A percentile compares a stretch with the other conserved stretches of the same genome.
Evolutionary conservation across 192 early-diverging fungal species (phyloP).

Genomic region (Coemansia sp.): DNA sequence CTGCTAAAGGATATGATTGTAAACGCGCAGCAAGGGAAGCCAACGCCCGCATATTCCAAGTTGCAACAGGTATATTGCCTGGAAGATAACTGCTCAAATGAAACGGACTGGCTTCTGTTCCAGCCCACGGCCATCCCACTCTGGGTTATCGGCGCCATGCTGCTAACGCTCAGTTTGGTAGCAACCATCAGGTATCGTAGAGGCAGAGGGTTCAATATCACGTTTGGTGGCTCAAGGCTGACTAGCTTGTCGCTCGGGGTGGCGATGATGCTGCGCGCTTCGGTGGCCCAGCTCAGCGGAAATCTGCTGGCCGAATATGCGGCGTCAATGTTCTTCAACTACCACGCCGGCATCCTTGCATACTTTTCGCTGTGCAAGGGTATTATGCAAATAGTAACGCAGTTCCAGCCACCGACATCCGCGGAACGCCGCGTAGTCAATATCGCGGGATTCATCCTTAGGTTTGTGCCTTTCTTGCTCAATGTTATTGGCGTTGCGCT

Average conservation of each 20-base stretch:
- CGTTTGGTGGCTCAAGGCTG: constrained; percentile 15
- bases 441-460: neutral
- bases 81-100: neutral
- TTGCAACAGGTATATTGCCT: constrained; percentile 12
- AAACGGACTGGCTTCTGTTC: constrained; percentile 26
- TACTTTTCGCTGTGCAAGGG: constrained; percentile 8
- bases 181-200: constrained; percentile 5
- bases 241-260: constrained; percentile 23
- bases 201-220: neutral
- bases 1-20: neutral
- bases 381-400: constrained; percentile 8
- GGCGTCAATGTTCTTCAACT: constrained; percentile 33
- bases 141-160: constrained; percentile 12
- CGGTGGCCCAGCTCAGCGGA: neutral
- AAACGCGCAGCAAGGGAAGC: neutral
- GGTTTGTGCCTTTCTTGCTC: neutral
- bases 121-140: constrained; percentile 18
- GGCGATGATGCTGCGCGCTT: constrained; percentile 22
- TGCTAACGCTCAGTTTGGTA: constrained; percentile 2
- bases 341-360: constrained; percentile 15
- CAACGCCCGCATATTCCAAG: neutral
- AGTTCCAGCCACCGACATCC: constrained; percentile 5
- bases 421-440: neutral
- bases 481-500: neutral
- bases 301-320: constrained; percentile 10